Percentiles rank a stretch among this genome's conserved stretches.
Conservation (phyloP, 2,329 filamentous ascomycete genomes). For the Fusarium austroafricanum region DNA sequence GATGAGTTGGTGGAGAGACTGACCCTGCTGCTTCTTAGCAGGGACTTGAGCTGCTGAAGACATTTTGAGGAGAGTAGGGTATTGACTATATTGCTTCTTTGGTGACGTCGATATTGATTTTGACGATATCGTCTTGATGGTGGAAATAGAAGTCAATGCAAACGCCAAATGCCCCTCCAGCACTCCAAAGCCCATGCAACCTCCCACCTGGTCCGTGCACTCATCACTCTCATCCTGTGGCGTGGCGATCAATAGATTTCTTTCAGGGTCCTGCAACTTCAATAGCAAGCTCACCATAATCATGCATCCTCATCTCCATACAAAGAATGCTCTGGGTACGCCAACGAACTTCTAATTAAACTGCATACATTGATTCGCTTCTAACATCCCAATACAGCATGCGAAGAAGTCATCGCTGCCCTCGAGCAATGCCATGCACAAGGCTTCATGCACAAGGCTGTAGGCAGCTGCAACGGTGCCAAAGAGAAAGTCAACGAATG, state of each 20-base stretch:
- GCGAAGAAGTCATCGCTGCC: constrained; percentile 91
- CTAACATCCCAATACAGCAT: constrained; percentile 69
- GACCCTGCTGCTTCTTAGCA: constrained; percentile 82
- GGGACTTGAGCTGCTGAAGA: constrained; percentile 59
- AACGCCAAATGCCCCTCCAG: constrained; percentile 41
- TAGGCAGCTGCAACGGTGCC: constrained; percentile 88
- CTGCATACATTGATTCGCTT: neutral
- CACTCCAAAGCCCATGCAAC: constrained; percentile 40
- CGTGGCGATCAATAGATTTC: constrained; percentile 35
- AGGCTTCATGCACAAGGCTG: constrained; percentile 91
- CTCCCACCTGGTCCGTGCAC: constrained; percentile 49
- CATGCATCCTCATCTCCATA: constrained; percentile 99
- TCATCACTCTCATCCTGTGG: constrained; percentile 9
- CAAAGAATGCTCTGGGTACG: constrained; percentile 87
- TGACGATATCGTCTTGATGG: neutral
- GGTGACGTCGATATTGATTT: constrained; percentile 21
- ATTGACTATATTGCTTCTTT: constrained; percentile 4
- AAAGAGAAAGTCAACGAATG: constrained; percentile 89
- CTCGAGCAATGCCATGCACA: constrained; percentile 95
- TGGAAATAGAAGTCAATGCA: constrained; percentile 19
- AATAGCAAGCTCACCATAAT: constrained; percentile 44
- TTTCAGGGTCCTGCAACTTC: constrained; percentile 31
- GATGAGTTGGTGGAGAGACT: constrained; percentile 26
- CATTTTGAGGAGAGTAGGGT: constrained; percentile 51
- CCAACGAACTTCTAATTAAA: neutral